Conservation (phyloP, 1,284 basidiomycete species). For the Inonotus hispidus region DNA sequence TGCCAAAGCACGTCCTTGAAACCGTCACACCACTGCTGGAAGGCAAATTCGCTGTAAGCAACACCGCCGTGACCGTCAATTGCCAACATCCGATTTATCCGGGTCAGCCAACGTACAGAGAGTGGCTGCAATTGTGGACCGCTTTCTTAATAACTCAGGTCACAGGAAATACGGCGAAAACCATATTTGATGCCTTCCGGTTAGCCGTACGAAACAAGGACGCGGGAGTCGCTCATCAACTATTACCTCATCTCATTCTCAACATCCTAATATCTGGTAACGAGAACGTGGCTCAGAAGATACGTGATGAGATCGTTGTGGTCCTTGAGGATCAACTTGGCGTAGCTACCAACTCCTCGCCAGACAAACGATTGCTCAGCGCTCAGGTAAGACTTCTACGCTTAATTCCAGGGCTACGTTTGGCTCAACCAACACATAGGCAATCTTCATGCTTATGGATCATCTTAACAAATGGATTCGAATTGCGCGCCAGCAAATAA, state of each 20-base stretch:
- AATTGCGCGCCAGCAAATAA: conserved; percentile 53
- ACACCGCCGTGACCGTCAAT: conserved; percentile 30
- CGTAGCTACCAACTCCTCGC: conserved; percentile 46
- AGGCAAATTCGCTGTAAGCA: conserved; percentile 56
- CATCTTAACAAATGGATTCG: conserved; percentile 92
- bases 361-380: conserved; percentile 79
- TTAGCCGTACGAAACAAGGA: conserved; percentile 84
- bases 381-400: conserved; percentile 66
- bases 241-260: conserved; percentile 90
- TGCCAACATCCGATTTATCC: conserved; percentile 75
- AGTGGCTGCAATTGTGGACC: conserved; percentile 95
- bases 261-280: conserved; percentile 80
- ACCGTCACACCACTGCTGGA: conserved; percentile 86
- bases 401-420: conserved; percentile 7
- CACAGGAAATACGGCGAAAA: conserved; percentile 50
- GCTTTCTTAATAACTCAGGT: conserved; percentile 73
- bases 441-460: conserved; percentile 91
- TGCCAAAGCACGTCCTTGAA: conserved; percentile 85
- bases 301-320: conserved; percentile 73
- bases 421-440: conserved; percentile 40
- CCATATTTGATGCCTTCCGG: conserved; percentile 79
- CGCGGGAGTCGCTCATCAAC: conserved; percentile 83
- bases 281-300: conserved; percentile 55
- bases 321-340: conserved; percentile 89
- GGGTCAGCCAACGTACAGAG: conserved; percentile 76